Evolutionary conservation across 2,329 filamentous ascomycete species (phyloP).

Genomic region (Exophiala sideris): DNA sequence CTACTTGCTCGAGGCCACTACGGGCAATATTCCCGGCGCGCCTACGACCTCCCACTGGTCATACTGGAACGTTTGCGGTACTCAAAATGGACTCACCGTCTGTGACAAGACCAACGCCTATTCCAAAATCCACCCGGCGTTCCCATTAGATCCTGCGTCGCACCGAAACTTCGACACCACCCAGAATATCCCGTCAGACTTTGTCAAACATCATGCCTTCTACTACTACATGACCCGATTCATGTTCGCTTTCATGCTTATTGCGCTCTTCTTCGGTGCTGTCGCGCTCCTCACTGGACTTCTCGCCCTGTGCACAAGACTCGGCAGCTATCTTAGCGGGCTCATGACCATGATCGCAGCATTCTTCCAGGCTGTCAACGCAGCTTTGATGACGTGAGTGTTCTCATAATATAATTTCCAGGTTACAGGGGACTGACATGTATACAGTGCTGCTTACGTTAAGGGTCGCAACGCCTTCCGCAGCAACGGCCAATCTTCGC

Average conservation of each 20-base stretch:
- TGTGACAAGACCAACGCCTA: slow-evolving; percentile 58
- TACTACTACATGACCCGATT: slow-evolving; percentile 89
- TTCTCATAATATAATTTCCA: slow-evolving; percentile 2
- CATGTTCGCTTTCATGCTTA: slow-evolving; percentile 86
- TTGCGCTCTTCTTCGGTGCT: slow-evolving; percentile 72
- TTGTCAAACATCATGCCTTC: slow-evolving; percentile 59
- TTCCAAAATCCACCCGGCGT: slow-evolving; percentile 59
- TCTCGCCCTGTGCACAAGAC: slow-evolving; percentile 50
- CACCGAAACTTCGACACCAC: slow-evolving; percentile 58
- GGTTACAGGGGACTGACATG: slow-evolving; percentile 3
- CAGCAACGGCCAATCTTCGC: slow-evolving; percentile 45
- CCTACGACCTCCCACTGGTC: slow-evolving; percentile 75
- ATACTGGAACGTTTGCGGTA: slow-evolving; percentile 78
- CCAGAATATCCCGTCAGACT: slow-evolving; percentile 50
- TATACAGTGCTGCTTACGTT: slow-evolving; percentile 57
- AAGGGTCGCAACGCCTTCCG: slow-evolving; percentile 57
- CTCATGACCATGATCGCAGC: slow-evolving; percentile 52
- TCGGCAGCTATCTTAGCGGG: slow-evolving; percentile 51
- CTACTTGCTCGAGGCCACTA: slow-evolving; percentile 82
- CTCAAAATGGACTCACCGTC: slow-evolving; percentile 39
- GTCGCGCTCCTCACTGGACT: slow-evolving; percentile 45
- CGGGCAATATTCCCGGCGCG: slow-evolving; percentile 66
- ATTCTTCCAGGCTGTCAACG: slow-evolving; percentile 57
- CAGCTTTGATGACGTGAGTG: slow-evolving; percentile 62
- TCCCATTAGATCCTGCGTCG: slow-evolving; percentile 60